Base-by-base conservation (phyloP, 495 filamentous ascomycete species). In the Aspergillus nanangensis region DNA sequence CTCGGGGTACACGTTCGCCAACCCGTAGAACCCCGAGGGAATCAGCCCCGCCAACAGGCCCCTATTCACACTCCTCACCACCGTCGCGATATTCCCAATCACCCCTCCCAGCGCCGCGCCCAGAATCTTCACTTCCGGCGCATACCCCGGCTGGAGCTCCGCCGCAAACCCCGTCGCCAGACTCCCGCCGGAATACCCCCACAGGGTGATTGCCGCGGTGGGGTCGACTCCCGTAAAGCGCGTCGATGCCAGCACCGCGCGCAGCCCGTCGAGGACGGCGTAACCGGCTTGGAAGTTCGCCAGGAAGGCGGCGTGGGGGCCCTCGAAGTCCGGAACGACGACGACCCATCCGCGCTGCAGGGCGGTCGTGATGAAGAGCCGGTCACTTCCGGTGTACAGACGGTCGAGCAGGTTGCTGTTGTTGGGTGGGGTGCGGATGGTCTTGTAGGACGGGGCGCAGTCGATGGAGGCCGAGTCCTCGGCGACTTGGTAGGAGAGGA, bases 171-270 rank as follows among this genome's bases (percentile, higher is more conserved):
- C 66, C 21, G 57, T 70, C 0, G 75, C 74, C 10, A 78, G 50
- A 0, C 62, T 52, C 8, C 76, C 77, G n/a, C 77, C 76, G 3
- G 70, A 75, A 52, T 78, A 80, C 14, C 76, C 77, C 72, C 71
- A 79, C 53, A 79, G 50, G 1, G 63, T 67, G 33, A 40, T 21
- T 7, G 21, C 21, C 1, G 37, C 36, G 14, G 19, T 21, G n/a
- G 36, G 25, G 3, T 35, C 29, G 5, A 47, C n/a, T 1, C 38
- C 35, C 8, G 22, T 23, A 8, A 38, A 29, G 25, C 10, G 19
- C 3, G 24, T 15, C 15, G 24, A 34, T 21, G 40, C 9, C 5
- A 47, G 25, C 17, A 34, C 45, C 1, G 22, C 37, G 7, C 45
- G 45, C 4, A 47, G 18, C 3, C 36, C 36, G 29, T 47, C 45